Evolutionary conservation across 257 asterid genomes (phyloP).

Genomic region (Nicotiana tomentosiformis): DNA sequence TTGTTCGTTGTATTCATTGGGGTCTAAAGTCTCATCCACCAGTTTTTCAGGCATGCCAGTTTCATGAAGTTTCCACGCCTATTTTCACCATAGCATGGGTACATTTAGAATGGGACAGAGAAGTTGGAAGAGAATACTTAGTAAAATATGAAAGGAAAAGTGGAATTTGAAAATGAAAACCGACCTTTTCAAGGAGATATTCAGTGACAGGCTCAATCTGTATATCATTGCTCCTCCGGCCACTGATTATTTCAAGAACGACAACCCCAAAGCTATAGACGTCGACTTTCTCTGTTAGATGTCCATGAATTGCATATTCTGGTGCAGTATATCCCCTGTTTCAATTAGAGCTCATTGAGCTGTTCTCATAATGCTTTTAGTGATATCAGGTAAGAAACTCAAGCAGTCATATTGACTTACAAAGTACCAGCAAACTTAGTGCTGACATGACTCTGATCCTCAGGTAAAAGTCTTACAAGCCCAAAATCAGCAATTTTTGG

Average conservation of each 20-base stretch:
- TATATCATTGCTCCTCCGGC: constrained; percentile 51
- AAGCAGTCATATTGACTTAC: constrained; percentile 30
- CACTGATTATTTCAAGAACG: constrained; percentile 63
- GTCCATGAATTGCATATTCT: constrained; percentile 78
- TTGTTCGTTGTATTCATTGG: constrained; percentile 30
- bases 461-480: constrained; percentile 69
- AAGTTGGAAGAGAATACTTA: not conserved
- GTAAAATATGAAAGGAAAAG: not conserved
- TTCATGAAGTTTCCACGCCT: constrained; percentile 84
- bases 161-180: not conserved
- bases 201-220: constrained; percentile 42
- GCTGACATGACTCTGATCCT: constrained; percentile 68
- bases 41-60: constrained; percentile 35
- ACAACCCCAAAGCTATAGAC: constrained; percentile 77
- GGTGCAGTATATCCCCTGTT: constrained; percentile 87
- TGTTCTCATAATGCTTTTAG: not conserved
- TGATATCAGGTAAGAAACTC: not conserved
- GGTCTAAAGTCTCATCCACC: constrained; percentile 56
- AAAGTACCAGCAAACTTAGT: constrained; percentile 88
- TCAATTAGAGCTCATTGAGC: not conserved
- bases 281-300: constrained; percentile 79
- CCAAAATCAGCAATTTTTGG: constrained; percentile 84
- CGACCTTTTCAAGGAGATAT: constrained; percentile 68
- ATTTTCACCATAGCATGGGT: not conserved
- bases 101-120: not conserved